A percentile compares a stretch with the other conserved stretches of the same genome.
phyloP scores from a whole-genome alignment of 495 filamentous ascomycete species.

The Bathelium albidoporum region DNA sequence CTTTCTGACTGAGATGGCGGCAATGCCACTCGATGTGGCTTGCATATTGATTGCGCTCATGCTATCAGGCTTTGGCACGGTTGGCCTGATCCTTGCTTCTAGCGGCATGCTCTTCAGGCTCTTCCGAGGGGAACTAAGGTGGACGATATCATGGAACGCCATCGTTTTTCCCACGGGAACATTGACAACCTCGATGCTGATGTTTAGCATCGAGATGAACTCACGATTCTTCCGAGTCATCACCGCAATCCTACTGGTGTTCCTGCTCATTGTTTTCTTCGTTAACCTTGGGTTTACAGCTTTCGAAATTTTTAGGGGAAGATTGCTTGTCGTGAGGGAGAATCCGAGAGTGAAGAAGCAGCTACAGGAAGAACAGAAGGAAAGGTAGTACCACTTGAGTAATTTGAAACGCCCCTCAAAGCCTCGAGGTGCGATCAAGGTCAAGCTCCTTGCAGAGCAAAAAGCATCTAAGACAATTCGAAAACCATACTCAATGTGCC shows the following conservation, averaged over 20 bases:
- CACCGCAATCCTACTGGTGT: neutral
- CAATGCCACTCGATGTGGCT: slow-evolving; percentile 1
- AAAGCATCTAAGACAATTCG: no score
- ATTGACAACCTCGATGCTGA: slow-evolving; percentile 4
- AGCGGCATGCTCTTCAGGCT: slow-evolving; percentile 2
- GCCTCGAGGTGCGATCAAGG: no score
- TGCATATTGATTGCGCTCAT: slow-evolving; percentile 6
- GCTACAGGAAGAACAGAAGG: slow-evolving; percentile 5
- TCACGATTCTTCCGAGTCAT: slow-evolving; percentile 7
- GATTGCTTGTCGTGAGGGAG: slow-evolving; percentile 7
- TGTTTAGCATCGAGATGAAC: slow-evolving; percentile 8
- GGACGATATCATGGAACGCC: slow-evolving; percentile 7
- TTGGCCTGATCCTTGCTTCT: slow-evolving; percentile 4
- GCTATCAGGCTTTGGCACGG: slow-evolving; percentile 7
- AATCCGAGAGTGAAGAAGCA: slow-evolving; percentile 4
- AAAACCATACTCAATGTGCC: no score
- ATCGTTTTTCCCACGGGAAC: slow-evolving; percentile 11
- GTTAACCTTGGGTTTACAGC: slow-evolving; percentile 8
- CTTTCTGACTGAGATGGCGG: slow-evolving; percentile 7
- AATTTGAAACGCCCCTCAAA: no score
- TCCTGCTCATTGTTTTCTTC: slow-evolving; percentile 5
- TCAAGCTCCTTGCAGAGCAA: no score
- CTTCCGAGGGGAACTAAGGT: neutral
- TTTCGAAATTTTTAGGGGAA: slow-evolving; percentile 1
- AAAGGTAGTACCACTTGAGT: no score